Evolutionary conservation across 495 filamentous ascomycete species (phyloP).

Genomic region (Chaetomium tenue): DNA sequence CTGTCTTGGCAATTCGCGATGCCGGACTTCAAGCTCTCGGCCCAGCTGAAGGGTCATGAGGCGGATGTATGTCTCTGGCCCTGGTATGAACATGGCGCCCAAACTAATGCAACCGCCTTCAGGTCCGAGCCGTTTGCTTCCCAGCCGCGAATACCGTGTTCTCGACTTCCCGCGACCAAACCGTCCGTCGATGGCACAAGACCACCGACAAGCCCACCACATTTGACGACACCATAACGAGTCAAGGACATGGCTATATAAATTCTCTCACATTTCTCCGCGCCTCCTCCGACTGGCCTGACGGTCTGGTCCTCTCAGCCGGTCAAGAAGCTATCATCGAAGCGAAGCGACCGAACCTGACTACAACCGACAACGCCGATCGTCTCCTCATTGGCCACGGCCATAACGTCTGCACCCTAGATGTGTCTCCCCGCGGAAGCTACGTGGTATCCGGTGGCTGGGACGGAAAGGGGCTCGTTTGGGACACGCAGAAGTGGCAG

Average conservation of each 20-base stretch:
- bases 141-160: conserved; percentile 68
- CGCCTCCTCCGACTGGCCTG: conserved; percentile 65
- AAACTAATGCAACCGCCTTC: conserved; percentile 23
- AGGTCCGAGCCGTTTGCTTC: conserved; percentile 90
- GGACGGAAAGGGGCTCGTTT: conserved; percentile 82
- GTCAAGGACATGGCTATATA: conserved; percentile 75
- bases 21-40: conserved; percentile 74
- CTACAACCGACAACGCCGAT: conserved; percentile 70
- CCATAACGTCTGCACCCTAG: conserved; percentile 82
- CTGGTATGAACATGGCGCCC: conserved; percentile 3
- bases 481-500: conserved; percentile 75
- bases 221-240: conserved; percentile 73
- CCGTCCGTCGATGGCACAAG: conserved; percentile 80
- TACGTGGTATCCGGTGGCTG: conserved; percentile 91
- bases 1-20: conserved; percentile 29
- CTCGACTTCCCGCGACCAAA: conserved; percentile 87
- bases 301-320: conserved; percentile 81
- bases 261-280: conserved; percentile 77
- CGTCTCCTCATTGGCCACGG: conserved; percentile 82
- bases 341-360: conserved; percentile 64
- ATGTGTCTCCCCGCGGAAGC: conserved; percentile 65
- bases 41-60: conserved; percentile 73
- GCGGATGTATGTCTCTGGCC: conserved; percentile 67
- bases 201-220: conserved; percentile 58
- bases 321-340: conserved; percentile 93